Evolutionary conservation across 2,329 filamentous ascomycete species (phyloP).

Genomic region (Fusarium sp.): DNA sequence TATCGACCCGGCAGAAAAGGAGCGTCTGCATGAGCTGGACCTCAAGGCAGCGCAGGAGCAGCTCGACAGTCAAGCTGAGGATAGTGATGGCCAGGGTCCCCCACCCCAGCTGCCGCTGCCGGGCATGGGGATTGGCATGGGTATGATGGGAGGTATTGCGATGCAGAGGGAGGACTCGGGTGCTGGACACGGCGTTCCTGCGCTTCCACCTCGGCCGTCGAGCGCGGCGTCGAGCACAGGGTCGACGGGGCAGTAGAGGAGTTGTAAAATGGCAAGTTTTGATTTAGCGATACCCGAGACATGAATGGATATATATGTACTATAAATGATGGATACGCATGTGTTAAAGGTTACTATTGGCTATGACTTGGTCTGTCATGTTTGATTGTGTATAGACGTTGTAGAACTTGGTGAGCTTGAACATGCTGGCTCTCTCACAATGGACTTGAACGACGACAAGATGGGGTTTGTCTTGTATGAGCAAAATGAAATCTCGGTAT

Average conservation of each 20-base stretch:
- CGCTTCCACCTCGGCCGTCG: conserved; percentile 49
- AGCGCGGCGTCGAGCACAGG: conserved; percentile 56
- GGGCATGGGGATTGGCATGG: conserved; percentile 37
- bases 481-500: background rate
- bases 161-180: conserved; percentile 52
- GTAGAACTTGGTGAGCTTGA: no score
- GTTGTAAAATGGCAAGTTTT: conserved; percentile 32
- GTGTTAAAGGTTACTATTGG: background rate
- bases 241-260: conserved; percentile 51
- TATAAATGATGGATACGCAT: conserved; percentile 27
- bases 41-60: conserved; percentile 55
- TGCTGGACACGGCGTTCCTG: conserved; percentile 39
- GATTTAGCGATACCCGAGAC: conserved; percentile 46
- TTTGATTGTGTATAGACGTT: background rate
- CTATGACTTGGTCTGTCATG: background rate
- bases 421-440: no score
- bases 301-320: conserved; percentile 41
- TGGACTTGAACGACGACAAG: no score
- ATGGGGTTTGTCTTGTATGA: background rate
- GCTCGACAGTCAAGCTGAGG: conserved; percentile 47
- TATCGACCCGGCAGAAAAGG: conserved; percentile 68
- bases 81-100: conserved; percentile 47
- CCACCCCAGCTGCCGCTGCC: conserved; percentile 35
- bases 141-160: conserved; percentile 50
- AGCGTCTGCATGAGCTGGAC: conserved; percentile 61